phyloP scores from a whole-genome alignment of 139 green algal genomes.

The Penium margaritaceum region DNA sequence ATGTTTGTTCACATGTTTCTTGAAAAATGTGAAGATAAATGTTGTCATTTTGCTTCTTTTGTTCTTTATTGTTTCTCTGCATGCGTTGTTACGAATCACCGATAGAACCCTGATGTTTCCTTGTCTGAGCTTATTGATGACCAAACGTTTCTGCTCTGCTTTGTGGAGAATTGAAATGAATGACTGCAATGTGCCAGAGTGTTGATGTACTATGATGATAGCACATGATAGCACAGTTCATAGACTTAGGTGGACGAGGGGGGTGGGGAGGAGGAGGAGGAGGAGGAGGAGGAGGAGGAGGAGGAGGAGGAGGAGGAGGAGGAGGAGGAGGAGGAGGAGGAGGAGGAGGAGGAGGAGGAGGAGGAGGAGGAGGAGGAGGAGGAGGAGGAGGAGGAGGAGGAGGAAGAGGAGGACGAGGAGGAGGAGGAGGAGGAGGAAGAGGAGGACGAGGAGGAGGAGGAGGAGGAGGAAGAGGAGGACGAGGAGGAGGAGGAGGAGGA shows the following conservation, averaged over 20 bases:
- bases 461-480: not conserved
- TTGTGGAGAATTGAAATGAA: no score
- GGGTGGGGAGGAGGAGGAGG: not conserved
- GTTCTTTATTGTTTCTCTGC: no score
- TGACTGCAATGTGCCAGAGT: no score
- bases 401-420: not conserved
- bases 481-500: not conserved
- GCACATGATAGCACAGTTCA: no score
- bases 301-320: not conserved
- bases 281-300: not conserved
- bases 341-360: not conserved
- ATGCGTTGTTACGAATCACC: no score
- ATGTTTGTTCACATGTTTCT: no score
- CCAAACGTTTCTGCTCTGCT: no score
- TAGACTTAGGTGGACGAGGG: not conserved
- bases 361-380: not conserved
- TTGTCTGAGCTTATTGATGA: no score
- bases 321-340: not conserved
- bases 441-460: not conserved
- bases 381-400: not conserved
- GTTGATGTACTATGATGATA: no score
- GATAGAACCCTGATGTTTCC: no score
- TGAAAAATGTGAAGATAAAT: no score
- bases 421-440: not conserved
- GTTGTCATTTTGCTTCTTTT: no score